These are phyloP conservation scores for Chlorella sp. DNA, from an alignment of 139 green algal species.

Conservation along the genomic window DNA sequence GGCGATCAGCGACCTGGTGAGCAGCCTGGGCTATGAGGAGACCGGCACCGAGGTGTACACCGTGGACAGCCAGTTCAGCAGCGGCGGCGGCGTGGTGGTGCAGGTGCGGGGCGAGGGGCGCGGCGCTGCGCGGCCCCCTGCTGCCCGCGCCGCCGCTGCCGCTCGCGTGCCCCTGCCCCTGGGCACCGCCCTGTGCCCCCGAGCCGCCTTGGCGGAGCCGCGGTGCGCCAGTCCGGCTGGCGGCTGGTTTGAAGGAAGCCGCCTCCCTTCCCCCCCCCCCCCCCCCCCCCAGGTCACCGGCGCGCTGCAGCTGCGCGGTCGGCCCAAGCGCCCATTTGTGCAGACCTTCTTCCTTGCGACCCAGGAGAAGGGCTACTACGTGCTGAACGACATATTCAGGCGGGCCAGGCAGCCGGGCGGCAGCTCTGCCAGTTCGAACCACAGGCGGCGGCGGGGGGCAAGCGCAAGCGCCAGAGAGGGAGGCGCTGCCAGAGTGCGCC, in stretches of 20 bases:
- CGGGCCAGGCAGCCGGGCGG: not conserved
- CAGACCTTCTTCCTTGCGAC: constrained; percentile 92
- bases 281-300: no score
- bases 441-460: not conserved
- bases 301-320: constrained; percentile 39
- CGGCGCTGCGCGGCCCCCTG: no score
- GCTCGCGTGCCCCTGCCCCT: no score
- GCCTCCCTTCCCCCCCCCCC: no score
- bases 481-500: not conserved
- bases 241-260: no score
- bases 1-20: constrained; percentile 82
- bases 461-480: not conserved
- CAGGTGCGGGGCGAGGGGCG: constrained; percentile 79
- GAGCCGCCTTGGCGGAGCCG: no score
- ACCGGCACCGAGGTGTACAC: constrained; percentile 63
- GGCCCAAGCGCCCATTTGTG: constrained; percentile 66
- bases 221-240: no score
- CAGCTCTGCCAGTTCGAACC: not conserved
- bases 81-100: constrained; percentile 75
- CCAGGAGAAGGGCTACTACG: constrained; percentile 89
- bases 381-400: constrained; percentile 91
- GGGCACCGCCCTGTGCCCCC: no score
- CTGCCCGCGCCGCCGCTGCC: no score
- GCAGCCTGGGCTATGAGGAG: constrained; percentile 58
- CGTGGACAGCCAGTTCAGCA: constrained; percentile 79